Conservation (phyloP, 2,329 filamentous ascomycete species). For the Metarhizium humberi region DNA sequence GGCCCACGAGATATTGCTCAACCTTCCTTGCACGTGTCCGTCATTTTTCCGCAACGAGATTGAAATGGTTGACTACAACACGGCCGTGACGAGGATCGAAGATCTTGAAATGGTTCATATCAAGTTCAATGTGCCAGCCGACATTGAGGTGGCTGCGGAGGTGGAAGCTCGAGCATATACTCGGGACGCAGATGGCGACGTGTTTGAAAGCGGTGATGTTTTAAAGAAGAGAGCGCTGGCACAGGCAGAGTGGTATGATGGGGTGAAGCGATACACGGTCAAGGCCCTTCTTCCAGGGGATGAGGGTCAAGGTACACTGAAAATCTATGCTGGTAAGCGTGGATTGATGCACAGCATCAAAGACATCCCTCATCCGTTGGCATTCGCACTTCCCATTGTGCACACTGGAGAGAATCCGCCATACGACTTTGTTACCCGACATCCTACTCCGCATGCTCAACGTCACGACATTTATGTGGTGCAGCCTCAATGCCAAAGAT, state of each 20-base stretch:
- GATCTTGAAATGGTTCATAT: slow-evolving; percentile 90
- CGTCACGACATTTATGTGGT: slow-evolving; percentile 94
- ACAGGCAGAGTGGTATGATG: slow-evolving; percentile 84
- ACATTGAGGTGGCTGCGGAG: slow-evolving; percentile 87
- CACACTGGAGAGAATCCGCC: slow-evolving; percentile 89
- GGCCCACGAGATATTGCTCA: slow-evolving; percentile 74
- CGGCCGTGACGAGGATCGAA: slow-evolving; percentile 74
- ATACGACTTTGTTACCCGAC: slow-evolving; percentile 85
- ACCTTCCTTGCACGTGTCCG: slow-evolving; percentile 77
- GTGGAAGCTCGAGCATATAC: slow-evolving; percentile 77
- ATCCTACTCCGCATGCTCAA: slow-evolving; percentile 96
- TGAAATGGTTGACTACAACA: slow-evolving; percentile 83
- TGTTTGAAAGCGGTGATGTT: slow-evolving; percentile 84
- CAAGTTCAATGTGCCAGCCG: slow-evolving; percentile 76
- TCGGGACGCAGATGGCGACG: slow-evolving; percentile 78
- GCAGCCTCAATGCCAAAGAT: slow-evolving; percentile 81
- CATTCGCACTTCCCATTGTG: slow-evolving; percentile 79
- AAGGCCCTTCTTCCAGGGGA: slow-evolving; percentile 89
- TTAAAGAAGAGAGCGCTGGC: slow-evolving; percentile 79
- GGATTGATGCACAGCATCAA: slow-evolving; percentile 97
- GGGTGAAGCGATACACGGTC: slow-evolving; percentile 83
- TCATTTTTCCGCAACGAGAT: slow-evolving; percentile 77
- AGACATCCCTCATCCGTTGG: slow-evolving; percentile 87
- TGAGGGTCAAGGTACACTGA: slow-evolving; percentile 78
- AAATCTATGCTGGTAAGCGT: slow-evolving; percentile 87